Evolutionary conservation across 306 rosid genomes (phyloP).

Genomic region (Dalbergia cochinchinensis): DNA sequence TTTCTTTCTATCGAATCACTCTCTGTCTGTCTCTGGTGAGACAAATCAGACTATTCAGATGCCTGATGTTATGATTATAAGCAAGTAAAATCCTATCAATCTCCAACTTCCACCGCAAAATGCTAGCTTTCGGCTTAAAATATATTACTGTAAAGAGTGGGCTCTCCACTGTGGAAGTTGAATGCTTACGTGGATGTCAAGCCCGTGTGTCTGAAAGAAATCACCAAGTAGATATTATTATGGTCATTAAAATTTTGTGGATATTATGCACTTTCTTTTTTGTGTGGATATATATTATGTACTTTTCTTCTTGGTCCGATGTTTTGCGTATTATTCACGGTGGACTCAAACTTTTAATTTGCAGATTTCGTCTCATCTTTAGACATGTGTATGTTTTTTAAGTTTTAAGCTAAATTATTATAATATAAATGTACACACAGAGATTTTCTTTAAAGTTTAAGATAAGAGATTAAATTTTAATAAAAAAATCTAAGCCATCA

Average conservation of each 20-base stretch:
- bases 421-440: too few relatives aligned
- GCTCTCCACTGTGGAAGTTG: slow-evolving; percentile 48
- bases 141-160: slow-evolving; percentile 19
- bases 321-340: too few relatives aligned
- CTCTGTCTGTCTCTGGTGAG: slow-evolving; percentile 28
- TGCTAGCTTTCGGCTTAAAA: not conserved
- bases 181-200: slow-evolving; percentile 41
- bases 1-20: not conserved
- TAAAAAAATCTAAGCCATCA: too few relatives aligned
- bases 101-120: not conserved
- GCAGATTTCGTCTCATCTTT: too few relatives aligned
- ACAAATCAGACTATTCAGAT: slow-evolving; percentile 19
- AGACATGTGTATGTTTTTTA: too few relatives aligned
- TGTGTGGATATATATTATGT: not conserved
- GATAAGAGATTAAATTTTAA: too few relatives aligned
- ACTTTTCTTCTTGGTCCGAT: not conserved
- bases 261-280: too few relatives aligned
- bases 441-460: too few relatives aligned
- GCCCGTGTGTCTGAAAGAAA: slow-evolving; percentile 4
- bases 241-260: too few relatives aligned
- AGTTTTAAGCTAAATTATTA: too few relatives aligned
- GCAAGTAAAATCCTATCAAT: not conserved
- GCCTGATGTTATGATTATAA: slow-evolving; percentile 9
- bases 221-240: slow-evolving; percentile 19
- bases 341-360: too few relatives aligned